Conservation (phyloP, 768 basidiomycete genomes). For the Russula sp. region DNA sequence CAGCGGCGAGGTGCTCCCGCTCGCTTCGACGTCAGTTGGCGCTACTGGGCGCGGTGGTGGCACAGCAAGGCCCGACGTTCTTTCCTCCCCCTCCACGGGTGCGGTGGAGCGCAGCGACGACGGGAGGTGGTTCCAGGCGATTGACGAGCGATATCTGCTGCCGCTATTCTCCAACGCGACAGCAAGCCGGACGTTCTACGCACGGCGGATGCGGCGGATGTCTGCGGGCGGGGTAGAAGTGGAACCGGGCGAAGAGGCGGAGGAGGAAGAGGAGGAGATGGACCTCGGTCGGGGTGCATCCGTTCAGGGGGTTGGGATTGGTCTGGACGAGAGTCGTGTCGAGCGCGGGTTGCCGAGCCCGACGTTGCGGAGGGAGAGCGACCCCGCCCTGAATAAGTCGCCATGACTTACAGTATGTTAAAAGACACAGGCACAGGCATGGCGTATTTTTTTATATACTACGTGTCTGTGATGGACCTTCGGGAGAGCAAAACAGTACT, state of each 20-base stretch:
- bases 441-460: neutral
- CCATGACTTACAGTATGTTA: neutral
- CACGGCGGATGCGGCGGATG: slow-evolving; percentile 56
- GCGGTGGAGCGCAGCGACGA: slow-evolving; percentile 44
- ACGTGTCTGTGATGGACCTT: neutral
- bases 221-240: slow-evolving; percentile 28
- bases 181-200: slow-evolving; percentile 81
- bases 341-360: slow-evolving; percentile 23
- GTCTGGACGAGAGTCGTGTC: slow-evolving; percentile 24
- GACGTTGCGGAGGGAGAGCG: slow-evolving; percentile 23
- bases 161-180: slow-evolving; percentile 92
- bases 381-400: slow-evolving; percentile 11
- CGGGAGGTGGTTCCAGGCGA: slow-evolving; percentile 90
- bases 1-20: slow-evolving; percentile 66
- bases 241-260: slow-evolving; percentile 19
- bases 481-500: too few species aligned
- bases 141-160: slow-evolving; percentile 91
- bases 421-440: neutral
- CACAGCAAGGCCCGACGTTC: slow-evolving; percentile 3
- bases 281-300: slow-evolving; percentile 36
- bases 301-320: slow-evolving; percentile 31
- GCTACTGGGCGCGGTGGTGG: neutral
- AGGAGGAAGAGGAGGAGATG: slow-evolving; percentile 29
- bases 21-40: slow-evolving; percentile 47
- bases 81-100: slow-evolving; percentile 4